Percentiles rank a stretch among this genome's conserved stretches.
phyloP scores from a whole-genome alignment of 305 asterid genomes.

The Fraxinus nigra region DNA sequence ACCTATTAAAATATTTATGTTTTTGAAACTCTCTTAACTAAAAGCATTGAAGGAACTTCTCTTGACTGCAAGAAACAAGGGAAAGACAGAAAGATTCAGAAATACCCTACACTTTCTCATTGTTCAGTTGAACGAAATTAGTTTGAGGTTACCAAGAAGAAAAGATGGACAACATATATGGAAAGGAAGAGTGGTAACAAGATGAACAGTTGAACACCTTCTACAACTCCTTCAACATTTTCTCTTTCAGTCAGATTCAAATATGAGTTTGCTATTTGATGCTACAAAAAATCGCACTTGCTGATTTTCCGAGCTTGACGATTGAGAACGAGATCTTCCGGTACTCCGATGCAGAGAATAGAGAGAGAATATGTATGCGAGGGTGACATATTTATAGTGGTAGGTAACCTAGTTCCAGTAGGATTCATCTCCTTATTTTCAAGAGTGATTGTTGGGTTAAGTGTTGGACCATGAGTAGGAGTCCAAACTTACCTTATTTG shows the following conservation, averaged over 20 bases:
- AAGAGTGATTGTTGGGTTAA: too few relatives aligned
- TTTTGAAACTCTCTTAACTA: slow-evolving; percentile 13
- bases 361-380: too few relatives aligned
- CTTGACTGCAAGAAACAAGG: slow-evolving; percentile 18
- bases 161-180: not conserved
- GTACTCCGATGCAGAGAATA: too few relatives aligned
- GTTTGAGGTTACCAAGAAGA: not conserved
- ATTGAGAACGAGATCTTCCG: too few relatives aligned
- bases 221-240: not conserved
- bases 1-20: slow-evolving; percentile 1
- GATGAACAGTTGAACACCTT: not conserved
- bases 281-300: too few relatives aligned
- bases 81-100: not conserved
- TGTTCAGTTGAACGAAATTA: not conserved
- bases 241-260: not conserved
- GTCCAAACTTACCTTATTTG: too few relatives aligned
- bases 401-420: too few relatives aligned
- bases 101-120: not conserved
- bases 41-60: slow-evolving; percentile 13
- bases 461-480: too few relatives aligned
- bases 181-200: not conserved
- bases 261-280: not conserved
- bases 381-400: too few relatives aligned
- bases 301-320: too few relatives aligned
- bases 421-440: too few relatives aligned